Evolutionary conservation across 345 rosid genomes (phyloP), one percentile per base, ranked within the genome.

Genomic region (Citrus reticulata): DNA sequence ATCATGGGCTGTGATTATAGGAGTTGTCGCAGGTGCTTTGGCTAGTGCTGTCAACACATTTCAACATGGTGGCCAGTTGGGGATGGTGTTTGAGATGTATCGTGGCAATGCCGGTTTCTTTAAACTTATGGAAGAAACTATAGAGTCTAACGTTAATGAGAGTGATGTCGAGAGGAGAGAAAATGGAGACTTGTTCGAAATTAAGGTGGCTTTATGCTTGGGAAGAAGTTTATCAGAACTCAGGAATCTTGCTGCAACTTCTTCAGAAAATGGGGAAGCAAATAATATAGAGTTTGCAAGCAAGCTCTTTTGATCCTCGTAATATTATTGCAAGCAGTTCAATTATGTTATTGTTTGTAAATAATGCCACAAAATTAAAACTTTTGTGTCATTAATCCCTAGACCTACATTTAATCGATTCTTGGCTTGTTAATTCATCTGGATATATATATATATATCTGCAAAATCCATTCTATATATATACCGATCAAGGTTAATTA

Each of bases 31-130:
- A 2, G 93, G 91, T 22, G 87, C 84, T 57, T 54, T 88, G 54
- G 87, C 91, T 10, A 70, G 87, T 64, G 49, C 81, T 4, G 83
- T 85, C 49, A 88, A 78, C 75, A 73, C 86, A n/a, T 11, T 86
- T 11, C 88, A 85, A 82, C 91, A 90, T 61, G 91, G 89, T 10
- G 79, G 81, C 9, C 90, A 84, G 79, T 84, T 85, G 20, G 93
- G 91, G 24, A 88, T 90, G 91, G 88, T 88, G 81, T 82, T 90
- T 19, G 91, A 88, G 85, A 85, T 90, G 91, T 85, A 88, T 13
- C 49, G 89, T 17, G 75, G 81, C 79, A 86, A 84, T 46, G 93
- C 88, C 1, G 91, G 93, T 10, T 88, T 85, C 80, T 86, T 85
- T 13, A 78, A 82, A 61, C 85, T 79, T 7, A 65, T 84, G 87